These are phyloP conservation scores for Adansonia digitata DNA, from an alignment of 345 rosid species.

Conservation along the genomic window DNA sequence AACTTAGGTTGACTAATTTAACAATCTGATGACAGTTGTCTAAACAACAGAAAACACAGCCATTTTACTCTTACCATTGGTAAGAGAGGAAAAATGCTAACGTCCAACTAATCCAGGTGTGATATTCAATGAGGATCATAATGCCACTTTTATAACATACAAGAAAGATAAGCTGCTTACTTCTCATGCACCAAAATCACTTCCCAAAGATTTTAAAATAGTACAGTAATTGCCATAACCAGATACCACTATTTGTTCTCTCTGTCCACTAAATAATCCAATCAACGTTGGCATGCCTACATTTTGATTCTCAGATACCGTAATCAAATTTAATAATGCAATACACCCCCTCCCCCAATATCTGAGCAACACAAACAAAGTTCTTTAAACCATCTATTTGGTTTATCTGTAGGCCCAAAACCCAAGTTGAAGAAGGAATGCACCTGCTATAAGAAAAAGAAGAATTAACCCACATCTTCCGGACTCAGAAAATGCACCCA, in stretches of 20 bases:
- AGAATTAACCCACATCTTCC: neutral
- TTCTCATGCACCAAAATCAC: neutral
- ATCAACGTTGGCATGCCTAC: neutral
- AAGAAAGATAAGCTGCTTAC: neutral
- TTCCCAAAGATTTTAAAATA: neutral
- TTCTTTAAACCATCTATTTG: neutral
- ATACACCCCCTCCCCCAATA: neutral
- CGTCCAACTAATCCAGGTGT: neutral
- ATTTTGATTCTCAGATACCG: neutral
- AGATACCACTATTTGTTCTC: neutral
- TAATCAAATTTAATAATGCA: neutral
- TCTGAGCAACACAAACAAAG: neutral
- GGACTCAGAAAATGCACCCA: neutral
- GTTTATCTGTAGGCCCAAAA: neutral
- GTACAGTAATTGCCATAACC: neutral
- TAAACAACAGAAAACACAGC: neutral
- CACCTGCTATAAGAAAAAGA: neutral
- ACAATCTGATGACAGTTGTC: neutral
- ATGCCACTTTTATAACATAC: neutral
- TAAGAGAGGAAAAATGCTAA: neutral
- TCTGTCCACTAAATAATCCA: neutral
- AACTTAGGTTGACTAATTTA: neutral
- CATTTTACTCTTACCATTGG: neutral
- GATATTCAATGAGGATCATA: neutral
- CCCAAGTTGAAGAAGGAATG: neutral